phyloP scores from a whole-genome alignment of 2,329 filamentous ascomycete genomes.

The Sporothrix mexicana region DNA sequence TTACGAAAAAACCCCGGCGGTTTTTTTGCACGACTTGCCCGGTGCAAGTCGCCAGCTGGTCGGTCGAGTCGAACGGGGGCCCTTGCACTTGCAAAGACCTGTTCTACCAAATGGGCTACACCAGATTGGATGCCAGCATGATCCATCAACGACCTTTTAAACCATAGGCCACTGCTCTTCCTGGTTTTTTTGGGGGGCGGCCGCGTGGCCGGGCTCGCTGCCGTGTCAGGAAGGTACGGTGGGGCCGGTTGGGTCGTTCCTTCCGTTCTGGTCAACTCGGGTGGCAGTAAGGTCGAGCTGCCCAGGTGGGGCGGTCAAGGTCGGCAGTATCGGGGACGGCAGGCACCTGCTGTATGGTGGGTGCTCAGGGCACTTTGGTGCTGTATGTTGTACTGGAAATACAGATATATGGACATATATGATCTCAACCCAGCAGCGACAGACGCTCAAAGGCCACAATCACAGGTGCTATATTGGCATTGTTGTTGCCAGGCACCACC shows the following conservation, averaged over 20 bases:
- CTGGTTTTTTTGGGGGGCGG: not conserved
- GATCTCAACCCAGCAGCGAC: slow-evolving; percentile 53
- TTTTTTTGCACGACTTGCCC: not conserved
- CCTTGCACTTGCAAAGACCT: no score
- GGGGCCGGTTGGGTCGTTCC: slow-evolving; percentile 7
- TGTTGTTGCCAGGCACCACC: not conserved
- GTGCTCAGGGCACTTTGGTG: not conserved
- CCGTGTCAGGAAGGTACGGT: not conserved
- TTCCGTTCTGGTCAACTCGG: slow-evolving; percentile 22
- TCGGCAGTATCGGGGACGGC: not conserved
- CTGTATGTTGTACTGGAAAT: not conserved
- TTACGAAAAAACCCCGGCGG: slow-evolving; percentile 9
- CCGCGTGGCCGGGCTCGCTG: not conserved
- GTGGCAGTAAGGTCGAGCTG: not conserved
- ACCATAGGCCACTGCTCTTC: not conserved
- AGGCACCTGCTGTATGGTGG: no score
- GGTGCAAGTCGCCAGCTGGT: slow-evolving; percentile 2
- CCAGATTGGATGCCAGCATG: not conserved
- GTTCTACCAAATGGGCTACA: not conserved
- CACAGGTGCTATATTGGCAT: slow-evolving; percentile 54
- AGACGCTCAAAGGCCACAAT: slow-evolving; percentile 58
- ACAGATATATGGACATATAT: not conserved
- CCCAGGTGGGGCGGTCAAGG: not conserved
- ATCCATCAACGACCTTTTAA: not conserved
- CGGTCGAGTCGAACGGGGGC: not conserved